Percentiles rank a stretch among this genome's conserved stretches.
These are phyloP conservation scores for Suillus subalutaceus DNA, from an alignment of 768 basidiomycete genomes.

Conservation along the genomic window DNA sequence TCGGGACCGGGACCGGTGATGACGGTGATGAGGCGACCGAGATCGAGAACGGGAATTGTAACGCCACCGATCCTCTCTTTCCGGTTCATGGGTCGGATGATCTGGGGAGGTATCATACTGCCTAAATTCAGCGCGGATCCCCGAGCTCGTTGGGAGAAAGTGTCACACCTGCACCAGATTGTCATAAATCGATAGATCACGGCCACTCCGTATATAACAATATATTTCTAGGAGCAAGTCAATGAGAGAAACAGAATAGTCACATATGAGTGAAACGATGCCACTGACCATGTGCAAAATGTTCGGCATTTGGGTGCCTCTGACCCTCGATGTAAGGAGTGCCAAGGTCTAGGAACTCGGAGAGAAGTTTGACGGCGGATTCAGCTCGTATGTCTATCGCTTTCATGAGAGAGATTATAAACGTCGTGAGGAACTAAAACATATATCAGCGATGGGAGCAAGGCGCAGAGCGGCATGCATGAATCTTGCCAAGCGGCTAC, in stretches of 20 bases:
- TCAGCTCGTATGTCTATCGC: conserved; percentile 91
- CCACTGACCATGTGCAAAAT: conserved; percentile 88
- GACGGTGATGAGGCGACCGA: conserved; percentile 24
- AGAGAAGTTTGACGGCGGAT: conserved; percentile 78
- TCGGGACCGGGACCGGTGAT: conserved; percentile 27
- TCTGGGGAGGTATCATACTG: conserved; percentile 64
- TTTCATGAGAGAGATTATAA: conserved; percentile 89
- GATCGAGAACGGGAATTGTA: conserved; percentile 28
- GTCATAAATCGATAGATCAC: conserved; percentile 84
- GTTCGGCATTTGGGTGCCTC: conserved; percentile 77
- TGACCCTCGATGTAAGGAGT: conserved; percentile 56
- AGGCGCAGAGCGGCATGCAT: conserved; percentile 11
- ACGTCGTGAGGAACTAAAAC: conserved; percentile 83
- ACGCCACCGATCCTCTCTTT: conserved; percentile 33
- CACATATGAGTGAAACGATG: background rate
- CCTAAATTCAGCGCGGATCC: conserved; percentile 15
- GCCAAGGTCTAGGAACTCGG: conserved; percentile 89
- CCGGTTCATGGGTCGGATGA: conserved; percentile 36
- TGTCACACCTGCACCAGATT: conserved; percentile 69
- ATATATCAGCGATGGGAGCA: conserved; percentile 20
- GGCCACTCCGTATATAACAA: conserved; percentile 83
- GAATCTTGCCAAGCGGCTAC: background rate
- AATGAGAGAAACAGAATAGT: conserved; percentile 8
- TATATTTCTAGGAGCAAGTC: conserved; percentile 70
- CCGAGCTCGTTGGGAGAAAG: conserved; percentile 1